phyloP scores from a whole-genome alignment of 495 filamentous ascomycete genomes.

The Hypoxylon lienhwacheense region DNA sequence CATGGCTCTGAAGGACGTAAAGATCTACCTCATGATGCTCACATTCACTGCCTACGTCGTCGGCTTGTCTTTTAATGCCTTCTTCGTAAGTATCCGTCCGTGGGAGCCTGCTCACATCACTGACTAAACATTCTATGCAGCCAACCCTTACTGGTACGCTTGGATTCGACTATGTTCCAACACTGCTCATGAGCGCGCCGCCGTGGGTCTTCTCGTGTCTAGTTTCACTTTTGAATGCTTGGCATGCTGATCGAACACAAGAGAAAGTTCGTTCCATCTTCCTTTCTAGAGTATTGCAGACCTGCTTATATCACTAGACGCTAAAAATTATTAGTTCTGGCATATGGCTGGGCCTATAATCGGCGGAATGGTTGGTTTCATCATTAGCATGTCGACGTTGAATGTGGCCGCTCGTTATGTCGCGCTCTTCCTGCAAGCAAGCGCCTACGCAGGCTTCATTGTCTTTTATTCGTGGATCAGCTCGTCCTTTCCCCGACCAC shows the following conservation, averaged over 20 bases:
- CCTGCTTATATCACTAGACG: background rate
- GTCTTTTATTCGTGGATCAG: constrained; percentile 77
- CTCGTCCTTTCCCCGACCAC: constrained; percentile 72
- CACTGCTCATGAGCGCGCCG: constrained; percentile 74
- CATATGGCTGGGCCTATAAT: constrained; percentile 70
- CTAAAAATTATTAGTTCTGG: constrained; percentile 55
- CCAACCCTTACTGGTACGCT: constrained; percentile 77
- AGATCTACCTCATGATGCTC: constrained; percentile 60
- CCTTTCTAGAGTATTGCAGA: background rate
- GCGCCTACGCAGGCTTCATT: constrained; percentile 66
- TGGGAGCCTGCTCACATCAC: constrained; percentile 55
- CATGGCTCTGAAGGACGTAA: constrained; percentile 69
- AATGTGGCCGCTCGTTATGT: constrained; percentile 70
- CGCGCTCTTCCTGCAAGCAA: constrained; percentile 70
- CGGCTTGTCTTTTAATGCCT: constrained; percentile 52
- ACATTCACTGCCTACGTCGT: constrained; percentile 47
- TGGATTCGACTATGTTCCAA: constrained; percentile 65
- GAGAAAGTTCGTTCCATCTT: constrained; percentile 50
- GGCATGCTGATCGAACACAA: constrained; percentile 73
- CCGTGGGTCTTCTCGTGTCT: constrained; percentile 71
- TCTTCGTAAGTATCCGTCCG: constrained; percentile 54
- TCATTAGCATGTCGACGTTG: constrained; percentile 69
- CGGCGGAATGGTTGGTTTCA: constrained; percentile 68
- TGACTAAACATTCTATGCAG: constrained; percentile 66
- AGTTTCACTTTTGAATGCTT: constrained; percentile 68